Conservation (phyloP, 2,329 filamentous ascomycete genomes). For the Penicillium thymicola region DNA sequence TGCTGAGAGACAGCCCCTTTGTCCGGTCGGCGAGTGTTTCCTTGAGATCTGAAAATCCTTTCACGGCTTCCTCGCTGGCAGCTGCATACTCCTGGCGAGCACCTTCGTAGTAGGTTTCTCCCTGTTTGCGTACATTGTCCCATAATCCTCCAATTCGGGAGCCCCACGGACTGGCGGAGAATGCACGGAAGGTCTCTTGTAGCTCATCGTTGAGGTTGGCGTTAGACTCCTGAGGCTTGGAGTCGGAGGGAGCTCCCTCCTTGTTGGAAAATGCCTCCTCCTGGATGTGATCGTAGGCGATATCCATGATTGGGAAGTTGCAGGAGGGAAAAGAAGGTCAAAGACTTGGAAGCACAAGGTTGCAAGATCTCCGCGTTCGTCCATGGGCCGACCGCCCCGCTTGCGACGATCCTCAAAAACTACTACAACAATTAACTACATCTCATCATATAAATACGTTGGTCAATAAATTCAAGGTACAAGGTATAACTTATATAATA, state of each 20-base stretch:
- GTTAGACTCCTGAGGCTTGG: slow-evolving; percentile 34
- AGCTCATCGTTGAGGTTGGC: slow-evolving; percentile 76
- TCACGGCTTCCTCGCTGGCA: slow-evolving; percentile 75
- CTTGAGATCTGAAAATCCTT: slow-evolving; percentile 70
- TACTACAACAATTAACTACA: no score
- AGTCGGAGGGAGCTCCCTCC: slow-evolving; percentile 46
- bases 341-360: slow-evolving; percentile 16
- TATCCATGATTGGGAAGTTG: slow-evolving; percentile 65
- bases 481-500: background rate
- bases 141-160: slow-evolving; percentile 82
- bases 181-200: slow-evolving; percentile 91
- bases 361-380: slow-evolving; percentile 28
- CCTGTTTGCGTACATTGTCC: slow-evolving; percentile 90
- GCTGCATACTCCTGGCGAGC: slow-evolving; percentile 76
- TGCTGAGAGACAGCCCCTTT: slow-evolving; percentile 65
- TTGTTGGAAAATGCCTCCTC: slow-evolving; percentile 69
- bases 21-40: slow-evolving; percentile 69
- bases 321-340: slow-evolving; percentile 3
- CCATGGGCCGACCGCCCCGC: slow-evolving; percentile 32
- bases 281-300: slow-evolving; percentile 94
- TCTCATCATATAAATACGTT: background rate
- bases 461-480: background rate
- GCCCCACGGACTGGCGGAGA: slow-evolving; percentile 90
- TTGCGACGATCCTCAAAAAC: slow-evolving; percentile 7
- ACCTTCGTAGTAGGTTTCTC: slow-evolving; percentile 83